These are phyloP conservation scores for Phytophthora pinifolia DNA, from an alignment of 352 stramenopile genomes.

Conservation along the genomic window DNA sequence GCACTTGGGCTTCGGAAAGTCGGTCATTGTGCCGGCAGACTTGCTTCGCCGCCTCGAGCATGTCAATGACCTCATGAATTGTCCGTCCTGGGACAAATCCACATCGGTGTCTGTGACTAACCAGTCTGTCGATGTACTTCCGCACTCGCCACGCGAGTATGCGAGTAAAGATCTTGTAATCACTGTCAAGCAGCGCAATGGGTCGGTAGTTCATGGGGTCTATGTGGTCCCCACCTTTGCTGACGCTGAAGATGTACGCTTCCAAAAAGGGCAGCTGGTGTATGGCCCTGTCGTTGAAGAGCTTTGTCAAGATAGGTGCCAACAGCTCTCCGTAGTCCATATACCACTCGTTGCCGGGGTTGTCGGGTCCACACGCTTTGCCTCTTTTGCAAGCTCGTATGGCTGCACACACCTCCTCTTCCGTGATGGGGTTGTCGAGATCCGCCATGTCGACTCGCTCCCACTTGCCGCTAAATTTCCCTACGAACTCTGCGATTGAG, in stretches of 20 bases:
- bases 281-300: background rate
- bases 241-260: background rate
- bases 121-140: background rate
- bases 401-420: background rate
- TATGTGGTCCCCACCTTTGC: background rate
- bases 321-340: background rate
- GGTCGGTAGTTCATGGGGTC: constrained; percentile 7
- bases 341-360: background rate
- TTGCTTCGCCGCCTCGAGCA: constrained; percentile 4
- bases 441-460: background rate
- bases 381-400: background rate
- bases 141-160: constrained; percentile 7
- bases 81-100: constrained; percentile 1
- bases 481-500: background rate
- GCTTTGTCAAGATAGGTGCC: background rate
- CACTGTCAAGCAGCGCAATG: constrained; percentile 7
- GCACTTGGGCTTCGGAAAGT: background rate
- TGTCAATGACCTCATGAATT: constrained; percentile 12
- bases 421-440: too few relatives aligned
- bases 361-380: background rate
- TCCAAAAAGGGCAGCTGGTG: background rate
- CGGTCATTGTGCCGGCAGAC: background rate
- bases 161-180: constrained; percentile 12
- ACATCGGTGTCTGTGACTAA: background rate
- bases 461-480: too few relatives aligned